Percentiles rank a stretch among this genome's conserved stretches.
Conservation (phyloP, 148 eudicot species). For the Oxyria digyna region DNA sequence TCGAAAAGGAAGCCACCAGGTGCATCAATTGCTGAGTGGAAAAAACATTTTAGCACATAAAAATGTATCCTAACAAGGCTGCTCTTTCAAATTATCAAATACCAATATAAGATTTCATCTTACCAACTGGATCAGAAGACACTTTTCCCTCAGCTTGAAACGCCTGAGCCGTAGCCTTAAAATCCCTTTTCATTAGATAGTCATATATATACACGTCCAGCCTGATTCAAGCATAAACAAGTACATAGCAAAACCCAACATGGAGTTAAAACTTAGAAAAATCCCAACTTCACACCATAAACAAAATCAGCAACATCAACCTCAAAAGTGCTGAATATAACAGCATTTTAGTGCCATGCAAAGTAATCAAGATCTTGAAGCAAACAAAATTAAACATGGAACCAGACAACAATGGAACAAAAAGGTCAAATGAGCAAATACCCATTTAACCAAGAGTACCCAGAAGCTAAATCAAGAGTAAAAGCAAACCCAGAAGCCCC, state of each 20-base stretch:
- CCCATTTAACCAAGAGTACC: slow-evolving; percentile 13
- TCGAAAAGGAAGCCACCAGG: slow-evolving; percentile 84
- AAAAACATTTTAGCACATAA: neutral
- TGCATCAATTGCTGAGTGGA: slow-evolving; percentile 59
- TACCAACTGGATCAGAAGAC: slow-evolving; percentile 84
- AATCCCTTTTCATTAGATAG: slow-evolving; percentile 69
- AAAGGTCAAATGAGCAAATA: neutral
- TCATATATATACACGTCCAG: slow-evolving; percentile 76
- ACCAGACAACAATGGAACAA: neutral
- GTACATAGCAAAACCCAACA: neutral
- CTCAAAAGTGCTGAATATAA: slow-evolving; percentile 5
- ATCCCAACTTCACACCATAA: neutral
- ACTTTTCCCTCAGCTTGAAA: slow-evolving; percentile 78
- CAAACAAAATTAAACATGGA: neutral
- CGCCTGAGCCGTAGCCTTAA: slow-evolving; percentile 74
- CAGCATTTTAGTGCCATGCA: neutral
- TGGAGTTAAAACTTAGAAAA: neutral
- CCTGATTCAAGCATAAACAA: slow-evolving; percentile 21
- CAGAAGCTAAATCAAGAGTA: slow-evolving; percentile 21
- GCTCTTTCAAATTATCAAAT: slow-evolving; percentile 4
- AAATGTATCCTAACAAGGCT: neutral
- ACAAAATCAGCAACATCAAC: neutral
- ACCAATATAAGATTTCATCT: slow-evolving; percentile 5
- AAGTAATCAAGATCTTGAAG: neutral
- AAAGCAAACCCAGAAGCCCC: slow-evolving; percentile 2